Percentiles rank a stretch among this genome's conserved stretches.
Evolutionary conservation across 176 grass and related monocot species (phyloP).

Genomic region (Eragrostis curvula): DNA sequence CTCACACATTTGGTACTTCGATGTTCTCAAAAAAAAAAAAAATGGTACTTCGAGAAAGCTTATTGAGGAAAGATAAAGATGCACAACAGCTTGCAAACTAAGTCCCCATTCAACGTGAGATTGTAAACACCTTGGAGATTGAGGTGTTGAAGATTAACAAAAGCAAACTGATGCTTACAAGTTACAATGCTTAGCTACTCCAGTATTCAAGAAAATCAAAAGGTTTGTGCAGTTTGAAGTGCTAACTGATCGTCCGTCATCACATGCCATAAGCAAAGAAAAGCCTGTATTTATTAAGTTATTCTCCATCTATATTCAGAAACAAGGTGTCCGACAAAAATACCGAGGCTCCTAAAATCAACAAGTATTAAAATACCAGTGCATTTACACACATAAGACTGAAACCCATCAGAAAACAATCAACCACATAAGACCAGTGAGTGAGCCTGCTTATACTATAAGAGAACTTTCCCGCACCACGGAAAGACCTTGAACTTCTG

Average conservation of each 20-base stretch:
- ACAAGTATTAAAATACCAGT: not conserved
- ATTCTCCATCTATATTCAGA: not conserved
- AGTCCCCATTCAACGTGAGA: not conserved
- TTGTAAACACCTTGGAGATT: not conserved
- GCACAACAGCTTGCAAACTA: not conserved
- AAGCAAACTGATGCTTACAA: not conserved
- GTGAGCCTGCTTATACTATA: not conserved
- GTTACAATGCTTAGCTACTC: not conserved
- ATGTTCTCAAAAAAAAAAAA: no score
- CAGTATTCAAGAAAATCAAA: not conserved
- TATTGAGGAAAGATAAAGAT: not conserved
- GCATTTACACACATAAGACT: not conserved
- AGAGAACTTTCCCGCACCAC: not conserved
- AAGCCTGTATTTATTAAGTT: no score
- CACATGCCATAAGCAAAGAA: not conserved
- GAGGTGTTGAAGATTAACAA: not conserved
- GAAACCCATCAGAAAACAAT: not conserved
- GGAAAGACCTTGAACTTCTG: not conserved
- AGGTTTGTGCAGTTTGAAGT: not conserved
- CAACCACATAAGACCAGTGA: not conserved
- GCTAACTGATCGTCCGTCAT: not conserved
- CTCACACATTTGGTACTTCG: not conserved
- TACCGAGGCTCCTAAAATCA: not conserved
- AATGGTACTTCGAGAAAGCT: not conserved
- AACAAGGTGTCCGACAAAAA: not conserved